These are phyloP conservation scores for Corymbia calophylla DNA, from an alignment of 441 rosid genomes.

Conservation along the genomic window DNA sequence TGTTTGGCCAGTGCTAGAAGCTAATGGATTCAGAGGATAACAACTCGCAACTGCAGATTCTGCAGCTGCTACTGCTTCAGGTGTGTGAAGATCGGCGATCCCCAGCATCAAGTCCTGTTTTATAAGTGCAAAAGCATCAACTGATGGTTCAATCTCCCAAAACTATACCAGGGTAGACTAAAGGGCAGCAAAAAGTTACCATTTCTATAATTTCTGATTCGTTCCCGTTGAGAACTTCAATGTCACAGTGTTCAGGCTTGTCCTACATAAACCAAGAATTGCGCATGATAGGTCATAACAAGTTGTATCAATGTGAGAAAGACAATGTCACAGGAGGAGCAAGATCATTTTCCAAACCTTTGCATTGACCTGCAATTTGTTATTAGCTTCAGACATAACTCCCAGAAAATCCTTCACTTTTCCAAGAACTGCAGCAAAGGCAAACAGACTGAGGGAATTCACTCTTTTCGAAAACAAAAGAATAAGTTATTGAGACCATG, in stretches of 20 bases:
- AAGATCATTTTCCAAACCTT: slow-evolving; percentile 19
- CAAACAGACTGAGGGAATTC: not conserved
- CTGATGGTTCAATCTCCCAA: not conserved
- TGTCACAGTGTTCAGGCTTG: slow-evolving; percentile 44
- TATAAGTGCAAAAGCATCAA: not conserved
- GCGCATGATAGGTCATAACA: not conserved
- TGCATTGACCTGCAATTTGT: slow-evolving; percentile 45
- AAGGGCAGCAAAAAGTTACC: slow-evolving; percentile 27
- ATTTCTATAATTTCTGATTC: slow-evolving; percentile 69
- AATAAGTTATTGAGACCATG: not conserved
- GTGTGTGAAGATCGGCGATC: slow-evolving; percentile 78
- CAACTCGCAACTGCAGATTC: slow-evolving; percentile 49
- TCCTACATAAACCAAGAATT: slow-evolving; percentile 19
- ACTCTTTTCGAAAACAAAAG: not conserved
- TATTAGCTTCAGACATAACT: slow-evolving; percentile 66
- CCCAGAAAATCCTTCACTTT: slow-evolving; percentile 69
- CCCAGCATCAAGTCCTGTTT: slow-evolving; percentile 15
- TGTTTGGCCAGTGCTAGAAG: slow-evolving; percentile 21
- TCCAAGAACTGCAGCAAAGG: slow-evolving; percentile 42
- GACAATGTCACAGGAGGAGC: not conserved
- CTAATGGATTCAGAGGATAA: slow-evolving; percentile 20
- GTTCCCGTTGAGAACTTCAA: slow-evolving; percentile 55
- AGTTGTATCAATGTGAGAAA: not conserved
- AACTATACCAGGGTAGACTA: not conserved
- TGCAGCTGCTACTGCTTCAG: slow-evolving; percentile 71